phyloP scores from a whole-genome alignment of 805 yeast species.

The Metschnikowia proteae region DNA sequence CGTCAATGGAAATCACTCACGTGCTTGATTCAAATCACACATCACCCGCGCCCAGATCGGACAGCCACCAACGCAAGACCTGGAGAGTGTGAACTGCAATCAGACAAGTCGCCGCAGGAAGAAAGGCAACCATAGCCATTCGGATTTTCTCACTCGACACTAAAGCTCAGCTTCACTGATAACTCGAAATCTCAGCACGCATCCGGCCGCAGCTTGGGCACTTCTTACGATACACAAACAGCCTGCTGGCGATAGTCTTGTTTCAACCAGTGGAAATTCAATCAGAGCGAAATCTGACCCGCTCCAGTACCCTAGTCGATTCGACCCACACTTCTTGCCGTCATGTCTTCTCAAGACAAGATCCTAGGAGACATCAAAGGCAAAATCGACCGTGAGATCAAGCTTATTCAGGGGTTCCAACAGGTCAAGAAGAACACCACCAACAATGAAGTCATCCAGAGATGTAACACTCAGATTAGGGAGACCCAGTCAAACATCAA shows the following conservation, averaged over 20 bases:
- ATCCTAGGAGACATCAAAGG: constrained; percentile 64
- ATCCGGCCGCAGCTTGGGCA: background rate
- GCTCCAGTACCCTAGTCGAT: background rate
- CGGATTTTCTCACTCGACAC: background rate
- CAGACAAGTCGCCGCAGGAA: background rate
- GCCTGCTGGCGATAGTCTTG: background rate
- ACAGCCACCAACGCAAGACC: constrained; percentile 3
- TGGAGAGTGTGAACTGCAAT: constrained; percentile 2
- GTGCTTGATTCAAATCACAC: background rate
- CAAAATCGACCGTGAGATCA: constrained; percentile 85
- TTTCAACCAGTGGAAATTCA: background rate
- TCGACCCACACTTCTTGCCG: background rate
- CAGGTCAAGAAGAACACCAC: constrained; percentile 72
- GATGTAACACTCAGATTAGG: constrained; percentile 83
- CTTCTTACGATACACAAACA: background rate
- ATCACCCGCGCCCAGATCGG: constrained; percentile 5
- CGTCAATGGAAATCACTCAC: constrained; percentile 1
- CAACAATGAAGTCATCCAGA: constrained; percentile 80
- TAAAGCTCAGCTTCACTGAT: background rate
- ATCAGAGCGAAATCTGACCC: too few species aligned
- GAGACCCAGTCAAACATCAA: constrained; percentile 91
- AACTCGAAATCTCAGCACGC: background rate
- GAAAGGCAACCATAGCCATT: background rate
- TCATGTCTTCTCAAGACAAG: constrained; percentile 23
- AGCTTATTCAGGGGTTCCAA: constrained; percentile 84